Percentiles rank a stretch among this genome's conserved stretches.
Conservation (phyloP, 352 stramenopile species). For the Lagenidium sp. region DNA sequence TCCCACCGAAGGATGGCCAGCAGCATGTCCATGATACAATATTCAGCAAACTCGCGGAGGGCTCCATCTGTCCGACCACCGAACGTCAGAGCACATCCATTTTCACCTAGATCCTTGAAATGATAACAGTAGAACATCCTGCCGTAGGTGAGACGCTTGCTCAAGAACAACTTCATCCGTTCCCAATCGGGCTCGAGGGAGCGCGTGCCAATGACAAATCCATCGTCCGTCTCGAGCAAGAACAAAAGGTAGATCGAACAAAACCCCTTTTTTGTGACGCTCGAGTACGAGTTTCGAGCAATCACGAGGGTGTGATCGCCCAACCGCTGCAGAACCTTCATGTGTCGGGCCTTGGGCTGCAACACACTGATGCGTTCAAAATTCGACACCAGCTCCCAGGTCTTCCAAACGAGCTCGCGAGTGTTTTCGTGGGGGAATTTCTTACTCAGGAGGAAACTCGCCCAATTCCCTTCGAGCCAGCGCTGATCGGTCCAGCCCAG, state of each 20-base stretch:
- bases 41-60: not conserved
- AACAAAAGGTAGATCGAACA: slow-evolving; percentile 18
- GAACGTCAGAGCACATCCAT: slow-evolving; percentile 9
- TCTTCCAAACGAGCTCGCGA: slow-evolving; percentile 16
- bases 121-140: slow-evolving; percentile 17
- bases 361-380: slow-evolving; percentile 18
- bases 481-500: slow-evolving; percentile 36
- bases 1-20: slow-evolving; percentile 19
- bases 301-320: slow-evolving; percentile 15
- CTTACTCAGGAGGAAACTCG: slow-evolving; percentile 37
- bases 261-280: slow-evolving; percentile 4
- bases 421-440: slow-evolving; percentile 22
- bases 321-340: slow-evolving; percentile 27
- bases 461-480: slow-evolving; percentile 25
- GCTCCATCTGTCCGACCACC: slow-evolving; percentile 10
- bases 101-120: not conserved
- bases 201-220: slow-evolving; percentile 13
- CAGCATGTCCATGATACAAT: slow-evolving; percentile 16
- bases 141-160: slow-evolving; percentile 5
- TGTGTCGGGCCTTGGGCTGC: slow-evolving; percentile 21
- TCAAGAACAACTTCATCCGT: slow-evolving; percentile 8
- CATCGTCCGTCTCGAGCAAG: slow-evolving; percentile 10
- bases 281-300: slow-evolving; percentile 11
- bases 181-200: slow-evolving; percentile 10
- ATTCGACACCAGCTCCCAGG: slow-evolving; percentile 24